Evolutionary conservation across 352 stramenopile genomes (phyloP).

Genomic region (Pythium vanterpoolii): DNA sequence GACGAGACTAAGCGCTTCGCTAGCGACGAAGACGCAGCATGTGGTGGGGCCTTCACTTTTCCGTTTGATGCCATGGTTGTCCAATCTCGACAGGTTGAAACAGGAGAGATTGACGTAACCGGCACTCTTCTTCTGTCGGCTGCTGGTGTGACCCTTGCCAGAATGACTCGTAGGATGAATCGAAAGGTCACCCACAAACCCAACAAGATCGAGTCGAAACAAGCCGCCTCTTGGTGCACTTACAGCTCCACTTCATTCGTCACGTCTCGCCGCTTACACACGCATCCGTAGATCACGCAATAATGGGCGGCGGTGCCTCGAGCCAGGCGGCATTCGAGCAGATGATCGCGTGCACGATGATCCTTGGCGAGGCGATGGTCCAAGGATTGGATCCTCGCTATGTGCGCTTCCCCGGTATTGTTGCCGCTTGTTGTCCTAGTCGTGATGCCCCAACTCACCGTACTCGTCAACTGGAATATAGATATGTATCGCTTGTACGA

Average conservation of each 20-base stretch:
- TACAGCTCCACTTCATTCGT: neutral
- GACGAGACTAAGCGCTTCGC: neutral
- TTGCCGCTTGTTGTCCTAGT: neutral
- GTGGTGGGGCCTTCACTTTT: neutral
- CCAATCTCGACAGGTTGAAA: neutral
- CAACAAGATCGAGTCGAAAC: neutral
- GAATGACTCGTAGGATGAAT: neutral
- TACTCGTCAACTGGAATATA: neutral
- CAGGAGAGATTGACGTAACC: neutral
- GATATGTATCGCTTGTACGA: slow-evolving; percentile 81
- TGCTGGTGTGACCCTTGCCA: neutral
- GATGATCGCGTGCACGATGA: slow-evolving; percentile 84
- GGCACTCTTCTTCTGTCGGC: neutral
- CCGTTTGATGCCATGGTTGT: neutral
- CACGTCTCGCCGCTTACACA: neutral
- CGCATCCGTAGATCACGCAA: neutral
- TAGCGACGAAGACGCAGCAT: neutral
- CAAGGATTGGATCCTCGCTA: slow-evolving; percentile 75
- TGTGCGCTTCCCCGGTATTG: slow-evolving; percentile 63
- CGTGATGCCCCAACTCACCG: neutral
- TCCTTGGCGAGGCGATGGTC: slow-evolving; percentile 81
- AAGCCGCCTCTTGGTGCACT: neutral
- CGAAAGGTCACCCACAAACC: neutral
- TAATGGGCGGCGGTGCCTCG: slow-evolving; percentile 71
- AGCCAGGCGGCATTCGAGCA: slow-evolving; percentile 72